These are phyloP conservation scores for Teunomyces panamensis DNA, from an alignment of 805 yeast genomes.

Conservation along the genomic window DNA sequence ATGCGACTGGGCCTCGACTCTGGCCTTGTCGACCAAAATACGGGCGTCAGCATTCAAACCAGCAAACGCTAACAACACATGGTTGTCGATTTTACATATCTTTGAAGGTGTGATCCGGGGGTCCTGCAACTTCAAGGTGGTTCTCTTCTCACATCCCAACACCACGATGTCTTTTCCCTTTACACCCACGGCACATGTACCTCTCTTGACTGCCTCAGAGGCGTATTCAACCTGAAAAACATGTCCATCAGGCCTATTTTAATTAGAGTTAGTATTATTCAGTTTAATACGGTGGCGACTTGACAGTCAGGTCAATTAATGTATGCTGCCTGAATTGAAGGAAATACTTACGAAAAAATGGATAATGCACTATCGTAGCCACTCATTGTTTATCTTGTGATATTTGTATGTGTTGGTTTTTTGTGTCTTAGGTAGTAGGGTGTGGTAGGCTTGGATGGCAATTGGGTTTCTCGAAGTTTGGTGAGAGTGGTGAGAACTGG, in stretches of 20 bases:
- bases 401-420: neutral
- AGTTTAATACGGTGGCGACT: conserved; percentile 2
- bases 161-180: conserved; percentile 88
- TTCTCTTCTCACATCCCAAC: conserved; percentile 94
- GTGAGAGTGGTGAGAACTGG: neutral
- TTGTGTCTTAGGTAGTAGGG: neutral
- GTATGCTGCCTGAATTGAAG: neutral
- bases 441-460: neutral
- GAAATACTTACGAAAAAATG: conserved; percentile 76
- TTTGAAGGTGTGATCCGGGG: conserved; percentile 95
- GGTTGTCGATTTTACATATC: conserved; percentile 87
- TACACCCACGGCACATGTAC: conserved; percentile 97
- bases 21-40: conserved; percentile 88
- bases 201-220: conserved; percentile 94
- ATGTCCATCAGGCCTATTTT: conserved; percentile 91
- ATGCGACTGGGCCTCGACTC: conserved; percentile 95
- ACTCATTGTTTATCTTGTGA: conserved; percentile 56
- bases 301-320: neutral
- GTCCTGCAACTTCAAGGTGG: conserved; percentile 92
- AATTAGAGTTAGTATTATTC: neutral
- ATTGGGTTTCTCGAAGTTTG: neutral
- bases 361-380: conserved; percentile 99
- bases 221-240: conserved; percentile 99
- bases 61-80: conserved; percentile 89
- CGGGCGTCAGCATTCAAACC: conserved; percentile 99